These are phyloP conservation scores for Aspergillus fischeri DNA, from an alignment of 2,329 filamentous ascomycete genomes.

Conservation along the genomic window DNA sequence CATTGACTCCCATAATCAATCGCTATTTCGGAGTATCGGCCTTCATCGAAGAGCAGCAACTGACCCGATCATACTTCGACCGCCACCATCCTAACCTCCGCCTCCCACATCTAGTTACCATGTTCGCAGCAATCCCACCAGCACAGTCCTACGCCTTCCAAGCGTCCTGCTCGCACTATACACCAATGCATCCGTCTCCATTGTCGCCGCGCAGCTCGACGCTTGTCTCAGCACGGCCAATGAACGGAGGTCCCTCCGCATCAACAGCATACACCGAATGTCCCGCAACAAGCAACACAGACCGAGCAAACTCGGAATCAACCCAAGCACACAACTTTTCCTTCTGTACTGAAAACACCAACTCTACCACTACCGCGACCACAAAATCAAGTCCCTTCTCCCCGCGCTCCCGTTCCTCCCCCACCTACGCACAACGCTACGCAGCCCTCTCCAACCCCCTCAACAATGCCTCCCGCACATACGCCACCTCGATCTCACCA, in stretches of 20 bases:
- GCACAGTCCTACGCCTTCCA: constrained; percentile 10
- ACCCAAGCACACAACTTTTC: constrained; percentile 4
- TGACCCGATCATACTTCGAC: constrained; percentile 8
- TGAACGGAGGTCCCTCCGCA: constrained; percentile 11
- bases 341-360: neutral
- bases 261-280: neutral
- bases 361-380: neutral
- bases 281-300: neutral
- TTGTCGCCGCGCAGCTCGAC: constrained; percentile 12
- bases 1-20: neutral
- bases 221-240: constrained; percentile 12
- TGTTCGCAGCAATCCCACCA: constrained; percentile 28
- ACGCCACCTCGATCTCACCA: constrained; percentile 17
- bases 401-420: constrained; percentile 12
- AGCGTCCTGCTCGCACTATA: neutral
- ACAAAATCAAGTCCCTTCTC: constrained; percentile 10
- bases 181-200: neutral
- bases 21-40: neutral
- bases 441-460: constrained; percentile 32
- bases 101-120: constrained; percentile 10
- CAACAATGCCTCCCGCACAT: constrained; percentile 15
- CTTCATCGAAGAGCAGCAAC: constrained; percentile 4
- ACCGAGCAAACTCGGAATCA: neutral
- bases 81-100: neutral
- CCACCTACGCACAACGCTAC: constrained; percentile 36